Evolutionary conservation across 805 yeast genomes (phyloP), one percentile per base, ranked within the genome.

Genomic region (Pichia kluyveri): DNA sequence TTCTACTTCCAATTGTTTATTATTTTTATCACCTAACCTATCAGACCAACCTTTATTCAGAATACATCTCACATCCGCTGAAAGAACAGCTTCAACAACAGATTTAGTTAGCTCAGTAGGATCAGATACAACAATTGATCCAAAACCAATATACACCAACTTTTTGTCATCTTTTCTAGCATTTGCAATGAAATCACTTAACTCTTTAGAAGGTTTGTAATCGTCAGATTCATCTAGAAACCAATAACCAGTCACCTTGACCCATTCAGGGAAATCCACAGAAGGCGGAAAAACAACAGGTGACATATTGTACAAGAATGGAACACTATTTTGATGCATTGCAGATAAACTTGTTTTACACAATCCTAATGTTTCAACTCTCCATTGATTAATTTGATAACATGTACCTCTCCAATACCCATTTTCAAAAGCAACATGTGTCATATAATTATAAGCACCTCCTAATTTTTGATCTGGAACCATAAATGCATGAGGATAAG

Each of bases 231-330:
- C 70, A 57, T 89, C 83, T 56, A 91, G 69, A 56, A 88, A 86
- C 98, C 98, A 91, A 61, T 91, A 91, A 0, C 98, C 98, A 0
- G 96, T 86, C 11, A 90, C 96, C 56, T 76, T 85, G n/a, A 91
- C 78, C 97, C 97, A 91, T 61, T 88, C 96, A 15, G 88, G 83
- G 64, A 85, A 90, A 64, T 91, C 98, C 40, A 89, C 84, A 2
- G 96, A 83, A 0, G 97, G 96, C 2, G 96, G 96, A 55, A 91
- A 79, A 3, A 91, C 84, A 0, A 83, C 72, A 5, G 96, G 96
- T 1, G 96, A 86, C 1, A 91, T 82, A 58, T 86, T 89, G 63
- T 91, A 91, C 54, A 91, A 64, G 60, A 91, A 91, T 4, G 98
- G 98, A 10, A 88, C 82, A 51, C 82, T 82, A 42, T 77, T 72